Evolutionary conservation across 371 early-diverging fungal genomes (phyloP).

Genomic region (Actinomortierella wolfii): DNA sequence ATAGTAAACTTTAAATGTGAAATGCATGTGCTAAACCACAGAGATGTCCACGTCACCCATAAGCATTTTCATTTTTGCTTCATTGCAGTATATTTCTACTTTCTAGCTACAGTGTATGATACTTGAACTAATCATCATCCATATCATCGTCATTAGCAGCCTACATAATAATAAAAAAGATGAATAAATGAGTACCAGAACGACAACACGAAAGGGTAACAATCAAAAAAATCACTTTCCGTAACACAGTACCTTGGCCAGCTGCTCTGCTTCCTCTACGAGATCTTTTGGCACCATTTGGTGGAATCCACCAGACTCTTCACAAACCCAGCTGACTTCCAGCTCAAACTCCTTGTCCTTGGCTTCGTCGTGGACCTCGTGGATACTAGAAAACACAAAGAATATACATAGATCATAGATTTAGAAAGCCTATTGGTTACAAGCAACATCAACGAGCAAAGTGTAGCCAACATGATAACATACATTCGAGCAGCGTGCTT

Average conservation of each 20-base stretch:
- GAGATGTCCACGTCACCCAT: too few species aligned
- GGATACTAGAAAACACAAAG: conserved; percentile 62
- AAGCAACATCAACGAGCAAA: neutral
- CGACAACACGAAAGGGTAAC: neutral
- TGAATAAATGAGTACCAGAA: neutral
- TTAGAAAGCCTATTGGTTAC: neutral
- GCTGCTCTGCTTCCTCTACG: conserved; percentile 82
- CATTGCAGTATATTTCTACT: too few species aligned
- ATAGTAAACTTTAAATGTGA: neutral
- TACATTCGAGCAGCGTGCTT: conserved; percentile 96
- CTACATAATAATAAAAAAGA: conserved; percentile 9
- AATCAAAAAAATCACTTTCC: neutral
- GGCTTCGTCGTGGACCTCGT: conserved; percentile 93
- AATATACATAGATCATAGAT: neutral
- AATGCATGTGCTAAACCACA: too few species aligned
- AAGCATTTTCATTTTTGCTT: too few species aligned
- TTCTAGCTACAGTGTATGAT: too few species aligned
- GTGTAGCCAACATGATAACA: conserved; percentile 19
- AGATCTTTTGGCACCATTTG: conserved; percentile 88
- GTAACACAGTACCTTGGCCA: conserved; percentile 68
- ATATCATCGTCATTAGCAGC: conserved; percentile 33
- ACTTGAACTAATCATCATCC: conserved; percentile 43
- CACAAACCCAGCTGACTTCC: conserved; percentile 95
- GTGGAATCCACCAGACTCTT: conserved; percentile 80
- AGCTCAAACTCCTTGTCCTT: conserved; percentile 98